Evolutionary conservation across 257 asterid genomes (phyloP), one percentile per base, ranked within the genome.

Genomic region (Gentiana dahurica): DNA sequence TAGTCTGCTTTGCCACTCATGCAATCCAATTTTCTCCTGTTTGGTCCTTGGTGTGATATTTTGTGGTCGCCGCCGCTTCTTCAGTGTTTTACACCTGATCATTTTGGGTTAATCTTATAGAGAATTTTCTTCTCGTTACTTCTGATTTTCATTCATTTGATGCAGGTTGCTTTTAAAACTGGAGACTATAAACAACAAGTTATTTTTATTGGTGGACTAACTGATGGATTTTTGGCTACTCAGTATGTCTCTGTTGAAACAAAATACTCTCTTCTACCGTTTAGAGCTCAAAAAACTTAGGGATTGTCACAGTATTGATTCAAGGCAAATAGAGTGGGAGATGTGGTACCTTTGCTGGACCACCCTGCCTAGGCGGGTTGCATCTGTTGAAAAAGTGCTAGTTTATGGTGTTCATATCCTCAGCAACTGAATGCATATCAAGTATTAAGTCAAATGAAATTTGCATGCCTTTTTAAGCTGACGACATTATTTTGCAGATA

Each of bases 91-190:
- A 4, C 9, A 41, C 9, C 46, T 5, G 6, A 10, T 5, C 46
- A 41, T 41, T 41, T 7, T 41, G 46, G 46, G 46, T 41, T 7
- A 41, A 41, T 41, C 46, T 10, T 41, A 5, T 41, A 41, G 9
- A 7, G 8, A 4, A 41, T 41, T 5, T 41, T 7, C 5, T 43
- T 51, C 6, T 39, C 8, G 46, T 24, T 24, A 24, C 24, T 24
- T 41, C 46, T 41, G 46, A 41, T 41, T 10, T 41, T 41, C 9
- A 41, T 7, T 41, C 8, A 7, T 41, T 10, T 66, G 61, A 57
- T 66, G 69, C 85, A 87, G 96, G 98, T 82, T 73, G 96, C 96
- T 12, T 90, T 90, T 44, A 87, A 82, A 79, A 90, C 95, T 8
- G 94, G 96, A 57, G 94, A 90, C 63, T 80, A 82, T 66, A 86